Conservation (phyloP, 169 alveolate genomes). For the Cryptosporidium parvum region DNA sequence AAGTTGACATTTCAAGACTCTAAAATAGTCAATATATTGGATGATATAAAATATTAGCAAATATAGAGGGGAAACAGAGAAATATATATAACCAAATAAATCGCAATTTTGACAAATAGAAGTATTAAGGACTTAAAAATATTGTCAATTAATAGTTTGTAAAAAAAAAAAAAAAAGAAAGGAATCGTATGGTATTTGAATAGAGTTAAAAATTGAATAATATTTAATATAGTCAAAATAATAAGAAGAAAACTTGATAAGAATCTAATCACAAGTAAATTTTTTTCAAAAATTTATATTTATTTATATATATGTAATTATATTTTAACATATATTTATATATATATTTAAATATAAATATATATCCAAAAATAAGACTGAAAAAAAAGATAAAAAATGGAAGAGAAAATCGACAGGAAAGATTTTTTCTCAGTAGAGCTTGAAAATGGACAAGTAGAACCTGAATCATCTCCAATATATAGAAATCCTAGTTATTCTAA, state of each 20-base stretch:
- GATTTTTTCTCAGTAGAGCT: slow-evolving; percentile 18
- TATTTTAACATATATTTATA: not conserved
- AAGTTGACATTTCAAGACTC: not conserved
- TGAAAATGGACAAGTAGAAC: not conserved
- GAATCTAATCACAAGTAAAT: no score
- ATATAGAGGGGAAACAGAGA: not conserved
- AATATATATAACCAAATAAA: not conserved
- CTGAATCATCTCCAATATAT: slow-evolving; percentile 55
- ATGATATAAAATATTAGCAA: not conserved
- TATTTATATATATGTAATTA: no score
- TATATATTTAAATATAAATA: not conserved
- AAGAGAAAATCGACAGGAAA: not conserved
- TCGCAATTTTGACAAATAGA: not conserved
- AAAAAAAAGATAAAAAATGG: not conserved
- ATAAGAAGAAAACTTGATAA: no score
- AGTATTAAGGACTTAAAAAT: not conserved
- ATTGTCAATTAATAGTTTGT: not conserved
- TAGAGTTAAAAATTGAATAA: no score
- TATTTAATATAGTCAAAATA: no score
- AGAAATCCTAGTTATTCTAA: slow-evolving; percentile 55
- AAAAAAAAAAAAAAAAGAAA: not conserved
- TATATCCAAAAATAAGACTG: not conserved
- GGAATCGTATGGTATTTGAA: not conserved
- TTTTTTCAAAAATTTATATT: not conserved
- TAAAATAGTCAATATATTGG: not conserved